Percentiles rank a stretch among this genome's conserved stretches.
phyloP scores from a whole-genome alignment of 257 asterid genomes.

The Datura wrightii region DNA sequence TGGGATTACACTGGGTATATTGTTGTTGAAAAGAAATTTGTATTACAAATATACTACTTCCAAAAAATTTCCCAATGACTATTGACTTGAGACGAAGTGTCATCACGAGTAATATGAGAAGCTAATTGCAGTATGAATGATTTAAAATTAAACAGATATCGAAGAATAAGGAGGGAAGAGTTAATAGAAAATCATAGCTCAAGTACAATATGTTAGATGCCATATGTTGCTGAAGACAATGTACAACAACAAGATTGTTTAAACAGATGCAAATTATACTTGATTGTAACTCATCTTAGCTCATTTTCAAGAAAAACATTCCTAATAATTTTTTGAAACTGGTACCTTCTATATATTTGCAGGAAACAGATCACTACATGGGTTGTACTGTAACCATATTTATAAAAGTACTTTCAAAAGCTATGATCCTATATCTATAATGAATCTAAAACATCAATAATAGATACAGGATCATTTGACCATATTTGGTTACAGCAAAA shows the following conservation, averaged over 20 bases:
- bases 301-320: not conserved
- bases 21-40: not conserved
- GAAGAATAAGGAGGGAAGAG: constrained; percentile 3
- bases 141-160: not conserved
- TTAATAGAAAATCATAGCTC: not conserved
- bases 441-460: too few relatives aligned
- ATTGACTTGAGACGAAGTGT: not conserved
- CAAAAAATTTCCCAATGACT: not conserved
- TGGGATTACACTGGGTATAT: not conserved
- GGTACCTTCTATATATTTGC: too few relatives aligned
- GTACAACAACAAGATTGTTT: not conserved
- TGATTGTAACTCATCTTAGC: not conserved
- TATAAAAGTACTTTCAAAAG: too few relatives aligned
- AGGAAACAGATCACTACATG: too few relatives aligned
- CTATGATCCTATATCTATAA: too few relatives aligned
- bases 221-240: constrained; percentile 1
- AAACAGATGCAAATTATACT: not conserved
- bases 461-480: too few relatives aligned
- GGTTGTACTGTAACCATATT: too few relatives aligned
- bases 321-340: too few relatives aligned
- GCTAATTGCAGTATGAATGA: not conserved
- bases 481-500: too few relatives aligned
- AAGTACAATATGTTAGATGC: not conserved
- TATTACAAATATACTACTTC: not conserved
- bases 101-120: not conserved